Percentiles rank a stretch among this genome's conserved stretches.
phyloP scores from a whole-genome alignment of 306 rosid species.

The Vigna mungo region DNA sequence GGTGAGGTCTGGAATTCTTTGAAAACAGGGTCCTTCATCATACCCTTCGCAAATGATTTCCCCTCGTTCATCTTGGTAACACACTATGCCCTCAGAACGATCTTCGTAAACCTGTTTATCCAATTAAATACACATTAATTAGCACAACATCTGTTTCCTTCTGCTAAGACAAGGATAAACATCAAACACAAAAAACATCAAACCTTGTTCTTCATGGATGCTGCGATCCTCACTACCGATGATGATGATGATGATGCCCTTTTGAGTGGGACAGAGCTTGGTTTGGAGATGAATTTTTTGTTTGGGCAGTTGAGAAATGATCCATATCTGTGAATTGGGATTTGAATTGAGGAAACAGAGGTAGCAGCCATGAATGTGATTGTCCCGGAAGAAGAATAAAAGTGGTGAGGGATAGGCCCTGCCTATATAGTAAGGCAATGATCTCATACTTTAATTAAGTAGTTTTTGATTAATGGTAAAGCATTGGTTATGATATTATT shows the following conservation, averaged over 20 bases:
- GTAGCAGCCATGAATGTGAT: slow-evolving; percentile 61
- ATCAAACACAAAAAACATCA: not conserved
- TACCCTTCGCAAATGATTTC: slow-evolving; percentile 82
- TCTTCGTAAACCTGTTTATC: slow-evolving; percentile 73
- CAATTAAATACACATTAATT: not conserved
- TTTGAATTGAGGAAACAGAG: slow-evolving; percentile 45
- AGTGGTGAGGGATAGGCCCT: slow-evolving; percentile 25
- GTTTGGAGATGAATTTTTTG: slow-evolving; percentile 52
- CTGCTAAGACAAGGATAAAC: slow-evolving; percentile 8
- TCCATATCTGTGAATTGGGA: slow-evolving; percentile 52
- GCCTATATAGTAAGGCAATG: slow-evolving; percentile 41
- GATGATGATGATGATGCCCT: slow-evolving; percentile 21
- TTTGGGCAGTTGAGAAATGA: slow-evolving; percentile 49
- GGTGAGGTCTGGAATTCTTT: slow-evolving; percentile 53
- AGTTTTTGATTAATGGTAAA: slow-evolving; percentile 1
- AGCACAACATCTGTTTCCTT: not conserved
- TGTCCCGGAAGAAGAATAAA: slow-evolving; percentile 1
- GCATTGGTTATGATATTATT: slow-evolving; percentile 3
- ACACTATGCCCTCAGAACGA: slow-evolving; percentile 67
- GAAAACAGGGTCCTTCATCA: slow-evolving; percentile 81
- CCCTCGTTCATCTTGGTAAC: slow-evolving; percentile 78
- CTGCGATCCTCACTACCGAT: slow-evolving; percentile 60
- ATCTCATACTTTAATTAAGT: not conserved
- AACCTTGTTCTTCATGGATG: slow-evolving; percentile 75
- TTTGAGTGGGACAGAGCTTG: slow-evolving; percentile 37